These are phyloP conservation scores for Cephalotrichum gorgonifer DNA, from an alignment of 2,329 filamentous ascomycete species.

Conservation along the genomic window DNA sequence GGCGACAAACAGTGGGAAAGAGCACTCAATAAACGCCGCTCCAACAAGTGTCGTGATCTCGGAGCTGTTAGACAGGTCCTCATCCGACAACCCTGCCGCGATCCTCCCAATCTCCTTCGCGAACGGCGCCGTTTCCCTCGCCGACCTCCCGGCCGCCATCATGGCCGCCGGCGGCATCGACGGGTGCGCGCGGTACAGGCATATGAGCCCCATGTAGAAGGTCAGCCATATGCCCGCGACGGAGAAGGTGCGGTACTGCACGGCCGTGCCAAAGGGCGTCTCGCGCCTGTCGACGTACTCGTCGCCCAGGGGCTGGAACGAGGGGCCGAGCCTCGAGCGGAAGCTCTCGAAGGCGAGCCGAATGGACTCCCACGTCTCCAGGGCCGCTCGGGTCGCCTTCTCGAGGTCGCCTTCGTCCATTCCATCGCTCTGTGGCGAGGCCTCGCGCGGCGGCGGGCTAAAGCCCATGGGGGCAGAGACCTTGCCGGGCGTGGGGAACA, in stretches of 20 bases:
- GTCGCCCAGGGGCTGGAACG: constrained; percentile 64
- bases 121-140: constrained; percentile 57
- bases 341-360: constrained; percentile 60
- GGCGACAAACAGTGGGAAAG: constrained; percentile 77
- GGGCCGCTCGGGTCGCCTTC: constrained; percentile 55
- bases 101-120: constrained; percentile 74
- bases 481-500: constrained; percentile 41
- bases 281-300: constrained; percentile 53
- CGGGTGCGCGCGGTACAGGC: constrained; percentile 74
- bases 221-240: constrained; percentile 82
- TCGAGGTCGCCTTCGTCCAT: constrained; percentile 49
- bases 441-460: constrained; percentile 35
- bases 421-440: constrained; percentile 30
- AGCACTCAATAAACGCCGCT: constrained; percentile 71
- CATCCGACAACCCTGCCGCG: constrained; percentile 56
- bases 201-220: constrained; percentile 75
- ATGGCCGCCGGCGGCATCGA: constrained; percentile 86
- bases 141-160: constrained; percentile 72
- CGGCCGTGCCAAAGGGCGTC: constrained; percentile 70
- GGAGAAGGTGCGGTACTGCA: constrained; percentile 78
- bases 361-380: constrained; percentile 71
- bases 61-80: constrained; percentile 34
- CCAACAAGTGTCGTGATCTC: constrained; percentile 69
- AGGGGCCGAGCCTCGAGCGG: constrained; percentile 53
- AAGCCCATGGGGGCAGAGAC: constrained; percentile 44